phyloP scores from a whole-genome alignment of 768 basidiomycete genomes.

The Mycena leptocephala region DNA sequence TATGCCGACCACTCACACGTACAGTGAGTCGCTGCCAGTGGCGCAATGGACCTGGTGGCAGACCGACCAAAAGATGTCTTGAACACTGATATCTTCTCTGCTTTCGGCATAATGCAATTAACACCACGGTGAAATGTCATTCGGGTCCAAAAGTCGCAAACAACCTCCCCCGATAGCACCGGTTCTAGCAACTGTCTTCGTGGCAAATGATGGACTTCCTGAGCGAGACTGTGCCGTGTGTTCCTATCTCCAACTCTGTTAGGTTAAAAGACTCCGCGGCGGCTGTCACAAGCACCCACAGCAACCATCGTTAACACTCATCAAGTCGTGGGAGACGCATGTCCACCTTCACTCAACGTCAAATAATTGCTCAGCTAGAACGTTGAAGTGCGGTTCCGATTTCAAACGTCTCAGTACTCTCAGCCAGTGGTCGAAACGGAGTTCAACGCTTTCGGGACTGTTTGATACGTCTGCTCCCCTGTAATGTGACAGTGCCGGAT shows the following conservation, averaged over 20 bases:
- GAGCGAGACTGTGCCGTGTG: too few relatives aligned
- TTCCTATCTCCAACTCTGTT: too few relatives aligned
- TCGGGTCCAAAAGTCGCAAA: conserved; percentile 15
- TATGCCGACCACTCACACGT: not conserved
- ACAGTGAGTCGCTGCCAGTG: not conserved
- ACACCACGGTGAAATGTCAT: not conserved
- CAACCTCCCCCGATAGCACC: not conserved
- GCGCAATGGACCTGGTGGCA: not conserved
- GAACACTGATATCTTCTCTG: not conserved
- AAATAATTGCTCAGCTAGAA: too few relatives aligned
- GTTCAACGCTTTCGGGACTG: too few relatives aligned
- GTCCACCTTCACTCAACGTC: not conserved
- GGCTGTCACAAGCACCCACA: not conserved
- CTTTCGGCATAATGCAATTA: conserved; percentile 22
- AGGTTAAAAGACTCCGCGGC: not conserved
- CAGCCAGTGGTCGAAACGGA: too few relatives aligned
- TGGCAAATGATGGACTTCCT: not conserved
- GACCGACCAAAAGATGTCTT: not conserved
- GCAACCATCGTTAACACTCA: not conserved
- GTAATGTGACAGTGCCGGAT: too few relatives aligned
- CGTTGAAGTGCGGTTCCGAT: too few relatives aligned
- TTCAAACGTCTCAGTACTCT: too few relatives aligned
- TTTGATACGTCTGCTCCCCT: too few relatives aligned
- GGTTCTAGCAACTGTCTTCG: not conserved
- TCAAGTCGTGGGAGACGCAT: not conserved